phyloP scores from a whole-genome alignment of 2,329 filamentous ascomycete species.

The Verticillium klebahnii region DNA sequence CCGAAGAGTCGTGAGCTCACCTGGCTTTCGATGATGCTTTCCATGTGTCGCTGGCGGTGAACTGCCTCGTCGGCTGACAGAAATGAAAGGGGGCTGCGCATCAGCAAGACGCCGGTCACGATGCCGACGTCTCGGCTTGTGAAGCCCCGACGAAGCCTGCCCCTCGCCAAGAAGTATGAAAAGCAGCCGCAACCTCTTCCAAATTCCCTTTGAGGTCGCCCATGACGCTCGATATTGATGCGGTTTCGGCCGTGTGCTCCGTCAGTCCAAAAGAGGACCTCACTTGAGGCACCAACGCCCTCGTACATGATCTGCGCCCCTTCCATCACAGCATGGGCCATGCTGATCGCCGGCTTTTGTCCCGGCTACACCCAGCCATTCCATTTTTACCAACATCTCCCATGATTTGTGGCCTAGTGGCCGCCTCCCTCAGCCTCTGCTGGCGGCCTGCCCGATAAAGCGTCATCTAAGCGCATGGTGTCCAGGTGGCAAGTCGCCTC shows the following conservation, averaged over 20 bases:
- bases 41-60: not conserved
- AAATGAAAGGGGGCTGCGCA: not conserved
- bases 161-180: not conserved
- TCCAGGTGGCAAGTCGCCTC: not conserved
- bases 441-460: no score
- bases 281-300: not conserved
- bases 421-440: not conserved
- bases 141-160: not conserved
- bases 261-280: not conserved
- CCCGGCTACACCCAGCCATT: not conserved
- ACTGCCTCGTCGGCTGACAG: not conserved
- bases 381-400: not conserved
- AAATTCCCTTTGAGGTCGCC: not conserved
- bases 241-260: not conserved
- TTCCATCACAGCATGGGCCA: not conserved
- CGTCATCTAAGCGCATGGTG: not conserved
- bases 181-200: not conserved
- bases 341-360: not conserved
- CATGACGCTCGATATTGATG: not conserved
- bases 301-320: not conserved
- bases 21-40: not conserved
- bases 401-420: not conserved
- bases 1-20: not conserved
- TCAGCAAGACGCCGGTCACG: not conserved
- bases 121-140: not conserved